Conservation (phyloP, 495 filamentous ascomycete genomes). For the Penicillium coffeae region DNA sequence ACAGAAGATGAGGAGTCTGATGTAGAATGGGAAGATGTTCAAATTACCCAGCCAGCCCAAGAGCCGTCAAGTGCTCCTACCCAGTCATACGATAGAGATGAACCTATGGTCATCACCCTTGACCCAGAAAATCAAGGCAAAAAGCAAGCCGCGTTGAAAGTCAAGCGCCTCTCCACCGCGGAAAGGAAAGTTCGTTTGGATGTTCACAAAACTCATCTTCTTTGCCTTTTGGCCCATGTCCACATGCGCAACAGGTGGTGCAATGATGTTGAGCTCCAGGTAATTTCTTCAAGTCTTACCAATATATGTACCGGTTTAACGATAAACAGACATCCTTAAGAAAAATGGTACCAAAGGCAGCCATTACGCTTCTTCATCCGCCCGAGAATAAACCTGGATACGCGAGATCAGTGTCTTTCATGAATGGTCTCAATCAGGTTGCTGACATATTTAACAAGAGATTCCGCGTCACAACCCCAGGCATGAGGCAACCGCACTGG, state of each 20-base stretch:
- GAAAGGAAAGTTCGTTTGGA: conserved; percentile 72
- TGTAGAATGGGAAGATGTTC: conserved; percentile 70
- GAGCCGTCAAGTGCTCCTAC: conserved; percentile 22
- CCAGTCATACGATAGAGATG: conserved; percentile 24
- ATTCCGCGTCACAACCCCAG: conserved; percentile 67
- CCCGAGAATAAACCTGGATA: conserved; percentile 63
- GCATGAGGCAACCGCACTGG: conserved; percentile 69
- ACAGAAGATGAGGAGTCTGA: conserved; percentile 56
- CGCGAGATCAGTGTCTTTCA: conserved; percentile 64
- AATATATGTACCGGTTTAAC: not conserved
- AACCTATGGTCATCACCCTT: conserved; percentile 56
- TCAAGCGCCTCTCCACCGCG: conserved; percentile 60
- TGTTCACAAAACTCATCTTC: conserved; percentile 79
- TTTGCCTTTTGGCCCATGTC: conserved; percentile 75
- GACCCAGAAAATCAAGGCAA: conserved; percentile 37
- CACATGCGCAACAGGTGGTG: conserved; percentile 82
- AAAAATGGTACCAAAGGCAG: conserved; percentile 56
- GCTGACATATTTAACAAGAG: conserved; percentile 60
- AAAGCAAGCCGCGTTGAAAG: conserved; percentile 35
- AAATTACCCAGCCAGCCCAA: conserved; percentile 40
- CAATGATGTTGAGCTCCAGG: conserved; percentile 68
- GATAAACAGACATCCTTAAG: conserved; percentile 47
- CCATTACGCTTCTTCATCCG: conserved; percentile 59
- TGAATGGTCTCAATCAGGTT: conserved; percentile 70
- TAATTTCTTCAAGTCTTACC: conserved; percentile 13